phyloP scores from a whole-genome alignment of 306 rosid genomes.

The Castanospermum australe region DNA sequence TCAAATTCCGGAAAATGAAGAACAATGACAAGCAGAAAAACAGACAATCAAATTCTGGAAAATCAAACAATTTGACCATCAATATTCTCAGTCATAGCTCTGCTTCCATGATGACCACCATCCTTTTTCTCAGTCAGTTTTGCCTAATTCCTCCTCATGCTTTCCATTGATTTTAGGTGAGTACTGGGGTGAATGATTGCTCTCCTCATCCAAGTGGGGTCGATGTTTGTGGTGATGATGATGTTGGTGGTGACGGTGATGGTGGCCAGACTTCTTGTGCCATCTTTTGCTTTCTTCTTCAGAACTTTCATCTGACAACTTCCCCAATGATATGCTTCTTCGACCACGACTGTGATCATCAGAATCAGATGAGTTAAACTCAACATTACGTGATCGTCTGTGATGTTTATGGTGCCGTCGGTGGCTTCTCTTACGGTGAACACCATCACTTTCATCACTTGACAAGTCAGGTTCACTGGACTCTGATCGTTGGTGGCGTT shows the following conservation, averaged over 20 bases:
- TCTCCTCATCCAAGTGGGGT: slow-evolving; percentile 39
- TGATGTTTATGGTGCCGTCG: slow-evolving; percentile 51
- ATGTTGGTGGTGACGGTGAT: slow-evolving; percentile 37
- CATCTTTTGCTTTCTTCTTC: slow-evolving; percentile 41
- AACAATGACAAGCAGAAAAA: background rate
- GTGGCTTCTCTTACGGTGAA: slow-evolving; percentile 36
- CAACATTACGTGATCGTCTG: slow-evolving; percentile 43
- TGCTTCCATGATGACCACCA: slow-evolving; percentile 12
- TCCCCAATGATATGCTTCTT: slow-evolving; percentile 50
- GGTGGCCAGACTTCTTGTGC: slow-evolving; percentile 41
- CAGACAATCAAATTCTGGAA: background rate
- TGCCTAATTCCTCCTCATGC: slow-evolving; percentile 4
- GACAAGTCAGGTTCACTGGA: slow-evolving; percentile 43
- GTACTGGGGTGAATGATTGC: slow-evolving; percentile 24
- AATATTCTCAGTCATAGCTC: slow-evolving; percentile 15
- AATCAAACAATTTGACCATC: slow-evolving; percentile 30
- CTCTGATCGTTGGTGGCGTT: slow-evolving; percentile 44
- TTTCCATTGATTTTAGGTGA: slow-evolving; percentile 29
- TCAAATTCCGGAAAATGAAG: background rate
- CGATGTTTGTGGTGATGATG: slow-evolving; percentile 31
- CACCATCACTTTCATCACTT: slow-evolving; percentile 38
- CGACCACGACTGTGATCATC: slow-evolving; percentile 22
- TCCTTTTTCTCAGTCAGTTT: slow-evolving; percentile 7
- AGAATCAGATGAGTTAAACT: slow-evolving; percentile 51
- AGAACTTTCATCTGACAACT: slow-evolving; percentile 53